These are phyloP conservation scores for Exsudoporus frostii DNA, from an alignment of 768 basidiomycete genomes.

Conservation along the genomic window DNA sequence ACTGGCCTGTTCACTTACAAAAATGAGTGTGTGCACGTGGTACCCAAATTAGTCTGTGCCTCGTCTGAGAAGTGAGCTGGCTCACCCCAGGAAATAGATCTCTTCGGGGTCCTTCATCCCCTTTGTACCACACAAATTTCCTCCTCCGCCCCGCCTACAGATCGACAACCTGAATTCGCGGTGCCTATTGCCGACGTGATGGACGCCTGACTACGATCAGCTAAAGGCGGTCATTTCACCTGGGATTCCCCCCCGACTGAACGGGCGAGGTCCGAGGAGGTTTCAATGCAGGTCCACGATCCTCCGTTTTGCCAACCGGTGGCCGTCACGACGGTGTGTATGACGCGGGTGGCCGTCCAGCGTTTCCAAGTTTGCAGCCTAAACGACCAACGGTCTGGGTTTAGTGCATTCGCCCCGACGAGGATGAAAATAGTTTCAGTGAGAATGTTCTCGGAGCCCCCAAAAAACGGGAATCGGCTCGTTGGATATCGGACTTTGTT, in stretches of 20 bases:
- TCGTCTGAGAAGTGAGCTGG: conserved; percentile 17
- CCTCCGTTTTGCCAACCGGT: conserved; percentile 11
- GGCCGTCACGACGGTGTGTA: conserved; percentile 3
- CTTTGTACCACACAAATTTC: not conserved
- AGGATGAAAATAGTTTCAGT: conserved; percentile 22
- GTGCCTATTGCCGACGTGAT: conserved; percentile 16
- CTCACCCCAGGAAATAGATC: conserved; percentile 12
- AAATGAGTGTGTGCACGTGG: conserved; percentile 18
- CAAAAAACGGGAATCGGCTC: conserved; percentile 6
- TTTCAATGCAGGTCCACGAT: not conserved
- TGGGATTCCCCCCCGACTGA: conserved; percentile 7
- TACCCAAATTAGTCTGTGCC: not conserved
- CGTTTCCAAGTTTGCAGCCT: conserved; percentile 7
- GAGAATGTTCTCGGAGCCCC: conserved; percentile 21
- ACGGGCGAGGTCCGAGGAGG: conserved; percentile 22
- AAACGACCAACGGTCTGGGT: conserved; percentile 4
- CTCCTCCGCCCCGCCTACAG: conserved; percentile 13
- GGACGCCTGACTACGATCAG: conserved; percentile 11
- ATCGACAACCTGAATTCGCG: conserved; percentile 16
- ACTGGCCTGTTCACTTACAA: conserved; percentile 1
- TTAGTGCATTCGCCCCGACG: not conserved
- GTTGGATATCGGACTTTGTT: conserved; percentile 23
- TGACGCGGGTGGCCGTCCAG: conserved; percentile 16
- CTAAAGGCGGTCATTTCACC: conserved; percentile 7
- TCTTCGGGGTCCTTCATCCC: conserved; percentile 24